Percentiles rank a stretch among this genome's conserved stretches.
phyloP scores from a whole-genome alignment of 805 yeast species.

The Wickerhamomyces mucosus region DNA sequence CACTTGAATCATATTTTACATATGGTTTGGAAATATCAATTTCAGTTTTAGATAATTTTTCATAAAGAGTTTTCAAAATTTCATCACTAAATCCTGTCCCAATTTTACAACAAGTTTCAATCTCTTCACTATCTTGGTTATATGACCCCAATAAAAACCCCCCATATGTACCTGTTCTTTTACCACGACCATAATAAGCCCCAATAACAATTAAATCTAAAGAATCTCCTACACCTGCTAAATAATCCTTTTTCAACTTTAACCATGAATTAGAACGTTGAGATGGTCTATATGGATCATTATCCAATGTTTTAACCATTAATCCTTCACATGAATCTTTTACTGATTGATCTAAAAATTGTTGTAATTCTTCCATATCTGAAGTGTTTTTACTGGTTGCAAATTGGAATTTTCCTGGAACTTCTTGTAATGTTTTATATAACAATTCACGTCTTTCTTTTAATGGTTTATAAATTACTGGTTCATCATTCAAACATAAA shows the following conservation, averaged over 20 bases:
- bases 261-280: slow-evolving; percentile 94
- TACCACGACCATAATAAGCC: slow-evolving; percentile 89
- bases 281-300: slow-evolving; percentile 87
- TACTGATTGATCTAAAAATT: slow-evolving; percentile 80
- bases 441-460: slow-evolving; percentile 60
- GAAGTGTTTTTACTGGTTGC: slow-evolving; percentile 70
- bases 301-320: slow-evolving; percentile 87
- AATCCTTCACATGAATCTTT: slow-evolving; percentile 90
- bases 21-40: slow-evolving; percentile 55
- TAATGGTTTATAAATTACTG: slow-evolving; percentile 58
- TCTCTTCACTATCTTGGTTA: slow-evolving; percentile 85
- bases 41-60: slow-evolving; percentile 58
- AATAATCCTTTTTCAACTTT: slow-evolving; percentile 87
- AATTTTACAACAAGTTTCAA: slow-evolving; percentile 91
- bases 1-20: slow-evolving; percentile 59
- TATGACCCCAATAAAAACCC: slow-evolving; percentile 89
- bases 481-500: slow-evolving; percentile 61
- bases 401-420: slow-evolving; percentile 71
- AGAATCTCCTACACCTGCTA: slow-evolving; percentile 94
- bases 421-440: slow-evolving; percentile 42
- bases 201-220: slow-evolving; percentile 89
- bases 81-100: slow-evolving; percentile 97
- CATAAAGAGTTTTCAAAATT: slow-evolving; percentile 50
- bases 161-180: slow-evolving; percentile 91
- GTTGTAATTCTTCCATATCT: slow-evolving; percentile 65